A percentile compares a stretch with the other conserved stretches of the same genome.
These are phyloP conservation scores for Xylaria sp. DNA, from an alignment of 2,329 filamentous ascomycete species.

Conservation along the genomic window DNA sequence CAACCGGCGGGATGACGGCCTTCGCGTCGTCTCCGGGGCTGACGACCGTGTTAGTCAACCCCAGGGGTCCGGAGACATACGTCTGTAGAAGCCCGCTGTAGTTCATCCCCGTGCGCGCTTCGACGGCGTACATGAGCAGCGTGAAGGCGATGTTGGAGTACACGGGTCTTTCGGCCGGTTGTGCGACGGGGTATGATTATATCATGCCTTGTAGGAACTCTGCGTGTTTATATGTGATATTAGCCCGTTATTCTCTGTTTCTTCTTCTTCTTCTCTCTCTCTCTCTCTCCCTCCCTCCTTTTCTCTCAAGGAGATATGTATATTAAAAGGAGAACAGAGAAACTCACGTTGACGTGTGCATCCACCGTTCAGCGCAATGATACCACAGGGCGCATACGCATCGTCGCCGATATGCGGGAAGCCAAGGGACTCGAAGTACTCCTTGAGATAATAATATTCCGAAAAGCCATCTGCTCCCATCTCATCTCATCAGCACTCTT, in stretches of 20 bases:
- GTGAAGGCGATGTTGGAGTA: constrained; percentile 29
- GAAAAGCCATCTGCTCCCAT: constrained; percentile 20
- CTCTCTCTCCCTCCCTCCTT: no score
- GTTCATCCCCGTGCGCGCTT: constrained; percentile 10
- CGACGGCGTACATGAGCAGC: constrained; percentile 24
- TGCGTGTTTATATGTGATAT: background rate
- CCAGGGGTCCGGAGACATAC: constrained; percentile 12
- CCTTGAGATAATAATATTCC: constrained; percentile 27
- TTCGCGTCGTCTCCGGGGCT: constrained; percentile 21
- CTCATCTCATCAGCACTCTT: background rate
- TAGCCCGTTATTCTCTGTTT: background rate
- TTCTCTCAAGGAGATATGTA: no score
- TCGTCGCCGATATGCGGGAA: constrained; percentile 22
- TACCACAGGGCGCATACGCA: constrained; percentile 11
- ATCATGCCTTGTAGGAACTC: constrained; percentile 21
- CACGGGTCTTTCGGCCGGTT: constrained; percentile 15
- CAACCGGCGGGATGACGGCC: constrained; percentile 18
- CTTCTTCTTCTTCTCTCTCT: no score
- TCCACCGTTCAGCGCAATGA: constrained; percentile 2
- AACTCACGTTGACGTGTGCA: constrained; percentile 22
- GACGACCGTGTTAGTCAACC: background rate
- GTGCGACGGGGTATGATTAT: constrained; percentile 11
- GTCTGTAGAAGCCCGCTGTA: constrained; percentile 15
- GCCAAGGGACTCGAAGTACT: constrained; percentile 26
- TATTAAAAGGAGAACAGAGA: no score